A percentile compares a stretch with the other conserved stretches of the same genome.
Evolutionary conservation across 2,329 filamentous ascomycete species (phyloP).

Genomic region (Colletotrichum scovillei): DNA sequence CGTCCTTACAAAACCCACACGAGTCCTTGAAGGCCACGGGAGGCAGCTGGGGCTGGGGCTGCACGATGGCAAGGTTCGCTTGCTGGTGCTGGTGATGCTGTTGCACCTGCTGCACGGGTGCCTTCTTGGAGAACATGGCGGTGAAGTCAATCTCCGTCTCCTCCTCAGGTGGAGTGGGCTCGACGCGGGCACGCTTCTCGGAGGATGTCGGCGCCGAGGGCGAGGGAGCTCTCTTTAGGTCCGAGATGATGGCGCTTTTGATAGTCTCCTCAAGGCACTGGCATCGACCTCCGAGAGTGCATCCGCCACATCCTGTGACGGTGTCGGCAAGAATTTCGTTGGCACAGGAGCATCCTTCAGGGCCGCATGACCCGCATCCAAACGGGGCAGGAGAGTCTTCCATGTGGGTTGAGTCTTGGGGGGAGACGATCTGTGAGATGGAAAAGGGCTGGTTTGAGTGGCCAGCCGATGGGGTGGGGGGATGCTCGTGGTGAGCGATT

Average conservation of each 20-base stretch:
- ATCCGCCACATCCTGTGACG: slow-evolving; percentile 72
- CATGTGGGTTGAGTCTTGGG: slow-evolving; percentile 56
- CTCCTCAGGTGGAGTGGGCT: slow-evolving; percentile 64
- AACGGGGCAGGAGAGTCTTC: slow-evolving; percentile 48
- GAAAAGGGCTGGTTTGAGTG: slow-evolving; percentile 58
- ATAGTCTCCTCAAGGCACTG: slow-evolving; percentile 73
- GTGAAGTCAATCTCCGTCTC: slow-evolving; percentile 81
- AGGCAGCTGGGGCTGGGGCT: slow-evolving; percentile 46
- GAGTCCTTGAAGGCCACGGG: slow-evolving; percentile 65
- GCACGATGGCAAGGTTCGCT: slow-evolving; percentile 33
- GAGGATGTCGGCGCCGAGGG: slow-evolving; percentile 53
- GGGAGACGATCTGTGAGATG: slow-evolving; percentile 68
- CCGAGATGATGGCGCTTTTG: slow-evolving; percentile 55
- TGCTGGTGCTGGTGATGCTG: slow-evolving; percentile 36
- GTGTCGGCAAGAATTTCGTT: slow-evolving; percentile 68
- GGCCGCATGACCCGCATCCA: slow-evolving; percentile 67
- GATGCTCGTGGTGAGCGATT: slow-evolving; percentile 31
- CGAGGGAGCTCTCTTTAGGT: slow-evolving; percentile 64
- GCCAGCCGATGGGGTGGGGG: slow-evolving; percentile 43
- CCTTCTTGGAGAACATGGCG: slow-evolving; percentile 66
- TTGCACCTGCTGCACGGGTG: slow-evolving; percentile 37
- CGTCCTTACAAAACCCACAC: slow-evolving; percentile 86
- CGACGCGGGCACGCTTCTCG: slow-evolving; percentile 68
- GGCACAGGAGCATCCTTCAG: slow-evolving; percentile 66
- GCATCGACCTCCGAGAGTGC: slow-evolving; percentile 71